phyloP scores from a whole-genome alignment of 2,329 filamentous ascomycete species.

The Lizonia empirigonia region DNA sequence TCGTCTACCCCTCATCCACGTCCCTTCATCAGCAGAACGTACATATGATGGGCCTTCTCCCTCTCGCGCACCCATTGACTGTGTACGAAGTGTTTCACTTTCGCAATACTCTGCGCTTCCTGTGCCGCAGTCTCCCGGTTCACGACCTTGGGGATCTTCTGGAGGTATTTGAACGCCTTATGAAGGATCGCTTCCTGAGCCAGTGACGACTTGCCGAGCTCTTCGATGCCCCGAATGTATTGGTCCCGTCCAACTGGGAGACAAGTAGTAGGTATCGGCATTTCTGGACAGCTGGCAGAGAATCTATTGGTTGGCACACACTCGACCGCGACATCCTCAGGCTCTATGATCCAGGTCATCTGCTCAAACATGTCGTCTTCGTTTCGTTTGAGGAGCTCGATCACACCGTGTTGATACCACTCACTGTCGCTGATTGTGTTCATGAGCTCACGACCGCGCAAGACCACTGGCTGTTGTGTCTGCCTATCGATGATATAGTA shows the following conservation, averaged over 20 bases:
- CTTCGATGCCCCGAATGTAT: background rate
- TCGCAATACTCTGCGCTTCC: background rate
- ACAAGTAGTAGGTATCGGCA: background rate
- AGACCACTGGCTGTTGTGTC: background rate
- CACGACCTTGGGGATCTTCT: background rate
- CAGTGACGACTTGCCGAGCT: background rate
- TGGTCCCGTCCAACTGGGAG: background rate
- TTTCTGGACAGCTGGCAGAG: background rate
- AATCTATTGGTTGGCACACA: background rate
- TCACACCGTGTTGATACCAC: background rate
- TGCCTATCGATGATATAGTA: background rate
- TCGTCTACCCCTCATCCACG: background rate
- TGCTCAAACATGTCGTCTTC: background rate
- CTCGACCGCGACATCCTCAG: background rate
- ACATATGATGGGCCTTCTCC: background rate
- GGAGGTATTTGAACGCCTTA: background rate
- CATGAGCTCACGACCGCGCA: background rate
- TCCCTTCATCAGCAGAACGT: background rate
- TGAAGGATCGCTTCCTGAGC: background rate
- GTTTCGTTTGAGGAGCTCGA: background rate
- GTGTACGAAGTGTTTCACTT: background rate
- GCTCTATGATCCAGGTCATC: background rate
- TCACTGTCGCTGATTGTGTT: background rate
- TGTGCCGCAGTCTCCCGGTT: background rate
- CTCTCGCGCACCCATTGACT: background rate